Conservation (phyloP, 495 filamentous ascomycete genomes). For the Xylaria sp. region DNA sequence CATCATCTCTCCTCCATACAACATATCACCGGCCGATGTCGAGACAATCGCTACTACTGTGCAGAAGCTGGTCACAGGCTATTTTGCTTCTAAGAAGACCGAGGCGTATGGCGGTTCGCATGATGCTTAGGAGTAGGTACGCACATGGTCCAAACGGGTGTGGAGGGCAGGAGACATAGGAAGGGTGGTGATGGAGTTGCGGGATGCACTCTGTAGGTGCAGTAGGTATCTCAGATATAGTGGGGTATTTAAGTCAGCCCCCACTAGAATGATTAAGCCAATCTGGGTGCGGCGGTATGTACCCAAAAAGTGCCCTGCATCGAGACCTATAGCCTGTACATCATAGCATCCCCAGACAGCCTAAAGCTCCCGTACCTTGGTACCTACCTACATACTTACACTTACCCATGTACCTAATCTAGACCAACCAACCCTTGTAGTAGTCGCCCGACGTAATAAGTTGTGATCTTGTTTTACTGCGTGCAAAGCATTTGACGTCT, state of each 20-base stretch:
- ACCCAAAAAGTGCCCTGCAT: no score
- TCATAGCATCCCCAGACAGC: background rate
- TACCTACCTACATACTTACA: background rate
- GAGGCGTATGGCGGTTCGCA: background rate
- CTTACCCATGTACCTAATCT: background rate
- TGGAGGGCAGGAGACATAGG: background rate
- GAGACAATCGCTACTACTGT: conserved; percentile 58
- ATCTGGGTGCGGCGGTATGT: no score
- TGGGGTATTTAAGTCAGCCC: background rate
- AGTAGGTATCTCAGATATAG: no score
- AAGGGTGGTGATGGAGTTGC: background rate
- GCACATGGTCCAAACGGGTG: background rate
- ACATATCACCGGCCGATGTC: conserved; percentile 66
- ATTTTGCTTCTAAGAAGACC: conserved; percentile 33
- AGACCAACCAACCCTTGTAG: no score
- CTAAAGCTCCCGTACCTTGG: background rate
- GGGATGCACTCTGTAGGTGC: no score
- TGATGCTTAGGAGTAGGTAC: background rate
- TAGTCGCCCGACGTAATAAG: background rate
- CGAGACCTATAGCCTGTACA: background rate
- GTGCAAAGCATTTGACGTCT: background rate
- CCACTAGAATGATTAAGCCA: no score
- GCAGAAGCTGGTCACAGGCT: conserved; percentile 47
- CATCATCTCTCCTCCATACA: conserved; percentile 78
- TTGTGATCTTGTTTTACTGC: background rate